Conservation (phyloP, 176 grass and related monocot genomes). For the Raddia guianensis region DNA sequence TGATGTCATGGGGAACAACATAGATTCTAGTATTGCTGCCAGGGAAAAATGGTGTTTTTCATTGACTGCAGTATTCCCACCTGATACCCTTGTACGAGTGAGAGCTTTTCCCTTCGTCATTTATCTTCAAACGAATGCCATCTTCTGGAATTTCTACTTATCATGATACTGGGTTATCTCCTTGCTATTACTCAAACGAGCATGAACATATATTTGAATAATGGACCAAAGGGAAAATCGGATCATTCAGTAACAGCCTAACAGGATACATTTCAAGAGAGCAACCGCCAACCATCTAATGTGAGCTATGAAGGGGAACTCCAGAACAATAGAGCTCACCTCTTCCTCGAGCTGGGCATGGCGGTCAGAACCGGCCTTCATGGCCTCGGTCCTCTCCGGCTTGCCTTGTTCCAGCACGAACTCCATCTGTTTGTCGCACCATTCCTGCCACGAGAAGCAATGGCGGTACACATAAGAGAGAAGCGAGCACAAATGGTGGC, state of each 20-base stretch:
- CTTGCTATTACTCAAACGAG: no score
- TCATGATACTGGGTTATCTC: no score
- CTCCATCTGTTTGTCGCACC: slow-evolving; percentile 97
- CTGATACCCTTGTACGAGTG: no score
- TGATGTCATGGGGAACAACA: neutral
- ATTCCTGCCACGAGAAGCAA: slow-evolving; percentile 58
- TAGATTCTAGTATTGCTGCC: neutral
- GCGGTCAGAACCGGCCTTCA: slow-evolving; percentile 77
- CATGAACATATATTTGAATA: no score
- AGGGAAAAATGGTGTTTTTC: neutral
- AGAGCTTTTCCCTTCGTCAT: no score
- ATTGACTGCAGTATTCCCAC: no score
- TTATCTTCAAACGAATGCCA: no score
- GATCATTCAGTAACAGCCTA: neutral
- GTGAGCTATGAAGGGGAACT: neutral
- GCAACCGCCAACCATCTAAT: neutral
- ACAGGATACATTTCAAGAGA: neutral
- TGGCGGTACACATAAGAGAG: neutral
- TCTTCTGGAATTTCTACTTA: no score
- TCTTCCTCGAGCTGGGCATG: slow-evolving; percentile 89
- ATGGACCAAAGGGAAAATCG: no score
- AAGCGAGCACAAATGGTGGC: neutral
- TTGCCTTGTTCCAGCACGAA: slow-evolving; percentile 64
- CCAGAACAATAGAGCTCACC: slow-evolving; percentile 44
- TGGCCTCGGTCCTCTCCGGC: slow-evolving; percentile 71